A percentile compares a stretch with the other conserved stretches of the same genome.
These are phyloP conservation scores for Davidsoniella australis DNA, from an alignment of 2,329 filamentous ascomycete genomes.

Conservation along the genomic window DNA sequence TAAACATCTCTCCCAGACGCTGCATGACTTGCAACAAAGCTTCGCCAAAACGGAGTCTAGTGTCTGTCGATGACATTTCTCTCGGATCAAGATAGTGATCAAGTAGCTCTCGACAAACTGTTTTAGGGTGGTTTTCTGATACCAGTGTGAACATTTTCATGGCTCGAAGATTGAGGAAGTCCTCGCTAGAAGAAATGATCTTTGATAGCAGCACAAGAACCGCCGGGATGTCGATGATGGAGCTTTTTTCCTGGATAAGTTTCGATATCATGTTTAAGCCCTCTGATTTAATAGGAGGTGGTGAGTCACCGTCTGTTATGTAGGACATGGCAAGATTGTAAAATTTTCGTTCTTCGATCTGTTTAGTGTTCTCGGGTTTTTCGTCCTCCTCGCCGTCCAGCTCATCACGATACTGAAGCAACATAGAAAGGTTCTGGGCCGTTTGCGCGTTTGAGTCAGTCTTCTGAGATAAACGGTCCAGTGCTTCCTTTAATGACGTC, in stretches of 20 bases:
- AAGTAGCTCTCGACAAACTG: constrained; percentile 43
- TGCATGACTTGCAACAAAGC: constrained; percentile 48
- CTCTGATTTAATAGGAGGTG: constrained; percentile 49
- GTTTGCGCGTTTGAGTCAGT: constrained; percentile 20
- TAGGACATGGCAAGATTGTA: constrained; percentile 48
- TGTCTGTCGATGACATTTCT: constrained; percentile 42
- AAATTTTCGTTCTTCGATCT: constrained; percentile 42
- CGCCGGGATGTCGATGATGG: constrained; percentile 49
- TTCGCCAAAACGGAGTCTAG: constrained; percentile 52
- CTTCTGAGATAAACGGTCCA: constrained; percentile 25
- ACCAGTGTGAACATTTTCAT: constrained; percentile 48
- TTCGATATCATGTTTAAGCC: constrained; percentile 42
- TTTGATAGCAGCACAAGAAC: constrained; percentile 46
- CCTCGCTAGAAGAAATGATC: constrained; percentile 47
- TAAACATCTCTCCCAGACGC: constrained; percentile 37
- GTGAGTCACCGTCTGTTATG: constrained; percentile 42
- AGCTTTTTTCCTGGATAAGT: constrained; percentile 36
- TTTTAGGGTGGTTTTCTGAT: constrained; percentile 42
- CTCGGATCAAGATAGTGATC: constrained; percentile 50
- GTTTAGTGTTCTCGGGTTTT: constrained; percentile 26
- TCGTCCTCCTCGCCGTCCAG: constrained; percentile 28
- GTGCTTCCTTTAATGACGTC: constrained; percentile 28
- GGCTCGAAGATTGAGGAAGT: constrained; percentile 54
- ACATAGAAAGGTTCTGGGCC: constrained; percentile 36
- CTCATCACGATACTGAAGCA: constrained; percentile 38